phyloP scores from a whole-genome alignment of 768 basidiomycete species.

The Guyanaporus albipodus region DNA sequence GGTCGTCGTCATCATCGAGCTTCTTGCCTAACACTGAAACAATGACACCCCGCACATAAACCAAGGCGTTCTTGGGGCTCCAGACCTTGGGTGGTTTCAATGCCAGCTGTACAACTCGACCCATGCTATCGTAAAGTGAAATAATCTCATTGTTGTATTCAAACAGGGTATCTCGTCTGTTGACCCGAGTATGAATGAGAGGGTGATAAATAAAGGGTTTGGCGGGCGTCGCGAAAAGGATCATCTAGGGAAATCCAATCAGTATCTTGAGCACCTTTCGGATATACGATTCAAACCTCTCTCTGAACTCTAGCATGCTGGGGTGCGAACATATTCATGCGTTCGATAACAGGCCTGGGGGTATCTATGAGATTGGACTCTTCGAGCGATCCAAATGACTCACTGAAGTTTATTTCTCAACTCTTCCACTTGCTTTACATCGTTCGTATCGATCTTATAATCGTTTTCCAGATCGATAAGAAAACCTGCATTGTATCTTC shows the following conservation, averaged over 20 bases:
- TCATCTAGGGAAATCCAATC: constrained; percentile 9
- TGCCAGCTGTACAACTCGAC: not conserved
- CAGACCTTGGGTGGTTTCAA: constrained; percentile 17
- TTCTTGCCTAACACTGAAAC: constrained; percentile 8
- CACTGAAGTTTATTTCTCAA: constrained; percentile 15
- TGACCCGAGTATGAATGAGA: not conserved
- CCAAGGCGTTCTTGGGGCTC: constrained; percentile 11
- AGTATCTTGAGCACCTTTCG: not conserved
- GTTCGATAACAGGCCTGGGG: constrained; percentile 12
- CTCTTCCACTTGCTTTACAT: constrained; percentile 10
- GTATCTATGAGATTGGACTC: not conserved
- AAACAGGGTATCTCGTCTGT: constrained; percentile 12
- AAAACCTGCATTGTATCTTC: constrained; percentile 15
- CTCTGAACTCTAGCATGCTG: constrained; percentile 20
- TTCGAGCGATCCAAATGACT: not conserved
- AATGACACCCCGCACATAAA: constrained; percentile 14
- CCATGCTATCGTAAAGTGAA: constrained; percentile 7
- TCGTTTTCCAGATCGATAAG: constrained; percentile 14
- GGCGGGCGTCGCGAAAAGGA: constrained; percentile 6
- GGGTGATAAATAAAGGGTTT: constrained; percentile 12
- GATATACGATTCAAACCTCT: constrained; percentile 7
- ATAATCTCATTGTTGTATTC: constrained; percentile 12
- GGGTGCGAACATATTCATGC: constrained; percentile 21
- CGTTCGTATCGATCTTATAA: constrained; percentile 6
- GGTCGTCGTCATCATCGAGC: constrained; percentile 8